These are phyloP conservation scores for Pseudotsuga menziesii DNA, from an alignment of 75 land plant species.

Conservation along the genomic window DNA sequence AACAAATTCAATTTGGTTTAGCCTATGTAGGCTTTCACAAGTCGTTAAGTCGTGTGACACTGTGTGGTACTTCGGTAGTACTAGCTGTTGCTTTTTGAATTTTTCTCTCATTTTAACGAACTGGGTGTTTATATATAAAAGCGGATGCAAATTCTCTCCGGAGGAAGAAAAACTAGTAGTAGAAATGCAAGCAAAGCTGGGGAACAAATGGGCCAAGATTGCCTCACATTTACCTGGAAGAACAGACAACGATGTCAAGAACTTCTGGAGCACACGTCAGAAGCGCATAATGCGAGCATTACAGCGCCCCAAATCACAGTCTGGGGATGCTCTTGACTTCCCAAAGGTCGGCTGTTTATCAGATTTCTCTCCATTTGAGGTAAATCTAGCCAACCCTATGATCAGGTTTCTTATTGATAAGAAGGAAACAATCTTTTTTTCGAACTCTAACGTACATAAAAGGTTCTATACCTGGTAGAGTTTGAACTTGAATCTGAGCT, in stretches of 20 bases:
- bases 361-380: not conserved
- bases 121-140: constrained; percentile 20
- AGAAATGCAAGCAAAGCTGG: constrained; percentile 77
- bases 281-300: constrained; percentile 76
- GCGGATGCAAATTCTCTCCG: constrained; percentile 75
- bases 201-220: constrained; percentile 92
- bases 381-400: too few species aligned
- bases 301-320: constrained; percentile 26
- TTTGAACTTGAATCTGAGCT: too few species aligned
- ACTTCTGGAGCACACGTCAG: constrained; percentile 94
- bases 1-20: too few species aligned
- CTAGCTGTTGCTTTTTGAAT: too few species aligned
- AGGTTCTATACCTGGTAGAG: too few species aligned
- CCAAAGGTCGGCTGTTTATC: not conserved
- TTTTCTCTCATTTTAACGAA: too few species aligned
- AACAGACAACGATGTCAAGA: constrained; percentile 95
- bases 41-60: too few species aligned
- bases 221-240: constrained; percentile 77
- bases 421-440: too few species aligned
- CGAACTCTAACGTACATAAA: too few species aligned
- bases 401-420: too few species aligned
- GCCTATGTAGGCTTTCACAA: too few species aligned
- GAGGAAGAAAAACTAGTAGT: constrained; percentile 86
- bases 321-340: not conserved
- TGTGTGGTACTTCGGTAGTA: too few species aligned